phyloP scores from a whole-genome alignment of 2,329 filamentous ascomycete genomes.

The Orbilia brochopaga region DNA sequence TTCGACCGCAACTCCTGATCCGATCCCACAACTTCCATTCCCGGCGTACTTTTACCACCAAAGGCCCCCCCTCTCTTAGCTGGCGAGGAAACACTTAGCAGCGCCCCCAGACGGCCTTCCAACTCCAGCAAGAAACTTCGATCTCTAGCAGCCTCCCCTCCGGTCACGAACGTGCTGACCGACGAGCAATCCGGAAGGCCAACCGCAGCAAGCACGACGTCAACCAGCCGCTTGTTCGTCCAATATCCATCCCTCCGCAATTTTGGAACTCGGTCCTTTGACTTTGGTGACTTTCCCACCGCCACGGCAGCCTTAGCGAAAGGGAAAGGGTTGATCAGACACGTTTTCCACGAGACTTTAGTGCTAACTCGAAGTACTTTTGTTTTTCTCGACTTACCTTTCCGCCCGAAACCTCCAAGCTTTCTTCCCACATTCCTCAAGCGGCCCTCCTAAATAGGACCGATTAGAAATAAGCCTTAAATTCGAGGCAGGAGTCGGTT shows the following conservation, averaged over 20 bases:
- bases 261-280: neutral
- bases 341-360: slow-evolving; percentile 50
- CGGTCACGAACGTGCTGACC: slow-evolving; percentile 9
- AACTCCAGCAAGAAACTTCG: slow-evolving; percentile 32
- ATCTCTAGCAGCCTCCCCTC: slow-evolving; percentile 19
- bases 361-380: slow-evolving; percentile 15
- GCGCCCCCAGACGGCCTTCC: slow-evolving; percentile 42
- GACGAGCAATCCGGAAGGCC: slow-evolving; percentile 39
- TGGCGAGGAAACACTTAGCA: slow-evolving; percentile 10
- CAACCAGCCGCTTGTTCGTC: slow-evolving; percentile 19
- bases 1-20: slow-evolving; percentile 40
- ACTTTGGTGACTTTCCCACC: slow-evolving; percentile 30
- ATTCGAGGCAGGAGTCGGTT: slow-evolving; percentile 19
- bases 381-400: slow-evolving; percentile 14
- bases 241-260: slow-evolving; percentile 12
- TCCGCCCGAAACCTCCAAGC: slow-evolving; percentile 25
- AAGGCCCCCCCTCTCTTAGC: slow-evolving; percentile 28
- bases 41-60: slow-evolving; percentile 44
- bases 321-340: slow-evolving; percentile 48
- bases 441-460: slow-evolving; percentile 42
- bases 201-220: neutral
- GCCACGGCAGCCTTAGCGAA: slow-evolving; percentile 51
- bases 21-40: slow-evolving; percentile 50
- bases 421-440: slow-evolving; percentile 50
- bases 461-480: slow-evolving; percentile 13